Evolutionary conservation across 495 filamentous ascomycete genomes (phyloP), one percentile per base, ranked within the genome.

Genomic region (Xanthoparmelia taractica): DNA sequence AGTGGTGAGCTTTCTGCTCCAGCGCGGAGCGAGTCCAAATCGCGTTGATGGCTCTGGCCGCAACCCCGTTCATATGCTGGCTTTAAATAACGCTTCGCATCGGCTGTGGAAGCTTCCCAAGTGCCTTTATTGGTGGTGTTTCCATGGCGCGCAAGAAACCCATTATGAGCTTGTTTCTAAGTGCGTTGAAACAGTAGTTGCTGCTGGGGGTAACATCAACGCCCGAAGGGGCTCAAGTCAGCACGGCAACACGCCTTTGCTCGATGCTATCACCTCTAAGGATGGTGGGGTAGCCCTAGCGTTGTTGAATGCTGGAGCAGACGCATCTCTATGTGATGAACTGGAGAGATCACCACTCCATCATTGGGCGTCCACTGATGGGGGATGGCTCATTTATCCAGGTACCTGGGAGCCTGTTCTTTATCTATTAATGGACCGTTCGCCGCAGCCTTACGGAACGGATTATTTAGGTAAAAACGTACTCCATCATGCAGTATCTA

Each of bases 21-120:
- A 52, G 12, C 40, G 63, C 12, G 67, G 69, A 23, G 69, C 69
- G 10, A 54, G 64, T 52, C 61, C 68, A 12, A 59, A 63, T 34
- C 20, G 61, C 43, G 17, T 57, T 33, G 68, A 71, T 47, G 58
- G 60, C 2, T 63, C 29, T 25, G 66, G 63, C 18, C 63, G 70
- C 27, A 71, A 68, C 45, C 66, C 61, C 1, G 33, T 71, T 29
- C 69, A 71, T 40, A 58, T 33, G 23, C 62, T 71, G 23, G 66
- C 65, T 34, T 61, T 65, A 17, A 63, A 65, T 59, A 61, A 63
- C 6, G 50, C 7, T 20, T 11, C 4, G 31, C 52, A 64, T 47
- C 55, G 64, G 34, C 64, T 65, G 47, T 59, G 65, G 15, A 62
- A 59, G 31, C 37, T 71, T 7, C 61, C 64, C 41, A 59, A 62